Evolutionary conservation across 2,329 filamentous ascomycete species (phyloP).

Genomic region (Claviceps pusilla): DNA sequence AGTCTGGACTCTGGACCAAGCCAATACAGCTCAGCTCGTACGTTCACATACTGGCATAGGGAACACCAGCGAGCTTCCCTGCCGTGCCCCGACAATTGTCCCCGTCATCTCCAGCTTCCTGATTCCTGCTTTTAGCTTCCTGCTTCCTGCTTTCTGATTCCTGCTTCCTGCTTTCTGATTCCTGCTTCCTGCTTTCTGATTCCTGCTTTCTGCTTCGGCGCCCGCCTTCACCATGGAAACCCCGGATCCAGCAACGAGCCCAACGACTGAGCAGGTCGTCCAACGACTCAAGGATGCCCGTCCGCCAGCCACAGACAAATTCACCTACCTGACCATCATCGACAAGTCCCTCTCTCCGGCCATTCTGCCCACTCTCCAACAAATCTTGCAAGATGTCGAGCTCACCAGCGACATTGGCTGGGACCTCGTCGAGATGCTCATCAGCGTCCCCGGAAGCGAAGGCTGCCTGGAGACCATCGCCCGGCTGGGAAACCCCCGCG

Average conservation of each 20-base stretch:
- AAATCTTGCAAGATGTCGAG: slow-evolving; percentile 51
- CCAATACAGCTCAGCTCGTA: too few species aligned
- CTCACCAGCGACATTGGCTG: slow-evolving; percentile 67
- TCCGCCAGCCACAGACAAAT: slow-evolving; percentile 44
- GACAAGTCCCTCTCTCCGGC: slow-evolving; percentile 56
- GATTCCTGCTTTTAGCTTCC: not conserved
- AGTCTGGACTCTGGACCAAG: too few species aligned
- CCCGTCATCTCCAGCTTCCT: too few species aligned
- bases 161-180: too few species aligned
- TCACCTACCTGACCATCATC: slow-evolving; percentile 66
- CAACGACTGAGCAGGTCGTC: slow-evolving; percentile 25
- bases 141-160: too few species aligned
- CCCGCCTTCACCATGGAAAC: slow-evolving; percentile 1
- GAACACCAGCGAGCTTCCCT: not conserved
- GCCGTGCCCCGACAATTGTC: not conserved
- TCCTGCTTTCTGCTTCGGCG: too few species aligned
- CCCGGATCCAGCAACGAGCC: slow-evolving; percentile 11
- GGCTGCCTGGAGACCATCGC: slow-evolving; percentile 60
- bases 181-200: too few species aligned
- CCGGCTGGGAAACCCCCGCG: slow-evolving; percentile 62
- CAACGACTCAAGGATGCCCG: slow-evolving; percentile 32
- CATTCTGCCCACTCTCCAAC: slow-evolving; percentile 51
- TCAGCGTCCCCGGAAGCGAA: slow-evolving; percentile 53
- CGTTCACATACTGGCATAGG: too few species aligned
- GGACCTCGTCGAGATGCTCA: slow-evolving; percentile 65